Conservation (phyloP, 768 basidiomycete species). For the Mrakia blollopis region DNA sequence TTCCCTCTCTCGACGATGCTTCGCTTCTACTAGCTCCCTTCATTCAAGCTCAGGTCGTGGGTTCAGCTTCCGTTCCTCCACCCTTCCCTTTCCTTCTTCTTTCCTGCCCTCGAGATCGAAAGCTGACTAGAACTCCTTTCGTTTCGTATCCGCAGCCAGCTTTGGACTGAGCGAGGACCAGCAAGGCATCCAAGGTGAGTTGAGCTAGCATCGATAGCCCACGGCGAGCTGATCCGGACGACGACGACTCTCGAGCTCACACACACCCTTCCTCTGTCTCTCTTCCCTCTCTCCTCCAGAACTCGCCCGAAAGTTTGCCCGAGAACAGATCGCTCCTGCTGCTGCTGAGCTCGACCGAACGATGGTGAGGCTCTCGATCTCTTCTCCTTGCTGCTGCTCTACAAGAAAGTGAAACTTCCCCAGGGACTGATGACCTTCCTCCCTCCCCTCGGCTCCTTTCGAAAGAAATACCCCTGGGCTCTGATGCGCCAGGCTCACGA, state of each 20-base stretch:
- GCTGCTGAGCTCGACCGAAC: conserved; percentile 46
- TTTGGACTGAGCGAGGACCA: conserved; percentile 46
- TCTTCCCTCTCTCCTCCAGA: conserved; percentile 32
- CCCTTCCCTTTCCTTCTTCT: too few relatives aligned
- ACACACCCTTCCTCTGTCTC: not conserved
- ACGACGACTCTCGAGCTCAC: not conserved
- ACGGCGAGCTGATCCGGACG: conserved; percentile 1
- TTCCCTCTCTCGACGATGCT: not conserved
- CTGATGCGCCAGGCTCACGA: conserved; percentile 46
- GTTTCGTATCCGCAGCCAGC: not conserved
- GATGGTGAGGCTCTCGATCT: conserved; percentile 37
- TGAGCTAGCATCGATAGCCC: too few relatives aligned
- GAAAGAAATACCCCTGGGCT: conserved; percentile 45
- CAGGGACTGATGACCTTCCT: not conserved
- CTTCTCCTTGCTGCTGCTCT: not conserved
- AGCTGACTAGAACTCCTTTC: too few relatives aligned
- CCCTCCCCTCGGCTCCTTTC: not conserved
- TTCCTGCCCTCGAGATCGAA: too few relatives aligned
- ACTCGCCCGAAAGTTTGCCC: conserved; percentile 39
- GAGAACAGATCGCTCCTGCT: conserved; percentile 42
- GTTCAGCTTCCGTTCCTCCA: too few relatives aligned
- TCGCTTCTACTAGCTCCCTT: not conserved
- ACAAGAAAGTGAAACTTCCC: too few relatives aligned
- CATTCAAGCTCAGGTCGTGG: too few relatives aligned
- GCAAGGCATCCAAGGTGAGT: conserved; percentile 41